Conservation (phyloP, 768 basidiomycete species). For the Pholiota microspora region DNA sequence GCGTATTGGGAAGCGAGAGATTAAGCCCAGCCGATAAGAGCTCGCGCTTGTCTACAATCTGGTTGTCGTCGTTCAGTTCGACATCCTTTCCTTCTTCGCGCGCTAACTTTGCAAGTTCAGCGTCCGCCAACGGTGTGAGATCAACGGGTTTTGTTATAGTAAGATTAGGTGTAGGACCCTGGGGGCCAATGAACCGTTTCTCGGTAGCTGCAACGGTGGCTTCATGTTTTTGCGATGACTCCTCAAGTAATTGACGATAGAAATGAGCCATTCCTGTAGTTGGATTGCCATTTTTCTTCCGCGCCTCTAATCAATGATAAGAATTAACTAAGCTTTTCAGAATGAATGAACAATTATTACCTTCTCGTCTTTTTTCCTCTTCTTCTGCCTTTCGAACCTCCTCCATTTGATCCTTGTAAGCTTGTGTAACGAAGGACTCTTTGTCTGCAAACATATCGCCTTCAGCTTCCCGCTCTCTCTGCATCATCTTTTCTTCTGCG, state of each 20-base stretch:
- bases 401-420: slow-evolving; percentile 95
- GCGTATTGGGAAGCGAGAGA: slow-evolving; percentile 78
- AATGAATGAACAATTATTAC: slow-evolving; percentile 39
- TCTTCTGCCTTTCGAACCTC: slow-evolving; percentile 89
- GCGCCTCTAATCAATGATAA: slow-evolving; percentile 40
- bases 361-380: slow-evolving; percentile 87
- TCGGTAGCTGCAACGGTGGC: slow-evolving; percentile 81
- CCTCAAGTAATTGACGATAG: slow-evolving; percentile 75
- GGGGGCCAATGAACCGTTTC: slow-evolving; percentile 60
- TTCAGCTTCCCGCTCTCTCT: slow-evolving; percentile 87
- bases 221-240: slow-evolving; percentile 79
- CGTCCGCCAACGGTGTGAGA: slow-evolving; percentile 62
- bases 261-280: slow-evolving; percentile 85
- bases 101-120: slow-evolving; percentile 70
- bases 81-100: slow-evolving; percentile 77
- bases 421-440: slow-evolving; percentile 96
- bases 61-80: slow-evolving; percentile 95
- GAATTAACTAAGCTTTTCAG: not conserved
- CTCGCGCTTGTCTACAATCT: slow-evolving; percentile 95
- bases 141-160: slow-evolving; percentile 76
- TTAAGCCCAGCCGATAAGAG: slow-evolving; percentile 91
- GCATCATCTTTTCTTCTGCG: slow-evolving; percentile 98
- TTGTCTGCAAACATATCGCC: slow-evolving; percentile 94
- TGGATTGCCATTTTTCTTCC: slow-evolving; percentile 54
- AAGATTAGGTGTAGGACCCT: slow-evolving; percentile 61